These are phyloP conservation scores for Solanum hybrid DNA, from an alignment of 305 asterid genomes.

Conservation along the genomic window DNA sequence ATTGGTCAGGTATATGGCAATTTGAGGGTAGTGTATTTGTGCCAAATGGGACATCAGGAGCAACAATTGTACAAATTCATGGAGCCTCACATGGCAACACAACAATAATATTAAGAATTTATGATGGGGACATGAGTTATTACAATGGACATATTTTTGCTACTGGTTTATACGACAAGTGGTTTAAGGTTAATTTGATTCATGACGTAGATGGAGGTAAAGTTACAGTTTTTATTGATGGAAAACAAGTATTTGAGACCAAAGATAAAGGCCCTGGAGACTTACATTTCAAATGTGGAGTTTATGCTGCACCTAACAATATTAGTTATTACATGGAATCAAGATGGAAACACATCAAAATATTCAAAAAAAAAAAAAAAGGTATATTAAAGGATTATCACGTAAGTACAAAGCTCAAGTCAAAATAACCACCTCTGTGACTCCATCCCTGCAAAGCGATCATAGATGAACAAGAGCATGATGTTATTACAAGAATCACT, in stretches of 20 bases:
- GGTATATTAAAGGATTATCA: too few species aligned
- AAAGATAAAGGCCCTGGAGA: constrained; percentile 27
- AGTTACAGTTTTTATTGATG: constrained; percentile 21
- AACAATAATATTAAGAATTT: constrained; percentile 19
- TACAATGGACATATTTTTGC: neutral
- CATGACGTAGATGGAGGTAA: constrained; percentile 25
- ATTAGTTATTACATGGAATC: constrained; percentile 29
- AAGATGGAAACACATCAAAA: constrained; percentile 26
- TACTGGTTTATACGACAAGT: constrained; percentile 14
- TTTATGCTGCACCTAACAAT: constrained; percentile 23
- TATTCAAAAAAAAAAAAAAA: neutral
- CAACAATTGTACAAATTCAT: constrained; percentile 29
- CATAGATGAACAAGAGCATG: neutral
- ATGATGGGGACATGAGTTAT: constrained; percentile 11
- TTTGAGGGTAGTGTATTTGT: constrained; percentile 30
- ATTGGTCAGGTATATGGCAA: constrained; percentile 12
- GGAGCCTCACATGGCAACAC: constrained; percentile 17
- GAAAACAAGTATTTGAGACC: constrained; percentile 14
- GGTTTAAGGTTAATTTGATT: constrained; percentile 27
- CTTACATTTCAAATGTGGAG: constrained; percentile 33
- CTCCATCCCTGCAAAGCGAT: too few species aligned
- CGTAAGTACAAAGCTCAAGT: neutral
- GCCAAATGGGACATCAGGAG: constrained; percentile 33
- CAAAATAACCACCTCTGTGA: neutral
- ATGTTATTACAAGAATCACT: neutral